Evolutionary conservation across 106 monocot species (phyloP), one percentile per base, ranked within the genome.

Genomic region (Iris macrosiphon): DNA sequence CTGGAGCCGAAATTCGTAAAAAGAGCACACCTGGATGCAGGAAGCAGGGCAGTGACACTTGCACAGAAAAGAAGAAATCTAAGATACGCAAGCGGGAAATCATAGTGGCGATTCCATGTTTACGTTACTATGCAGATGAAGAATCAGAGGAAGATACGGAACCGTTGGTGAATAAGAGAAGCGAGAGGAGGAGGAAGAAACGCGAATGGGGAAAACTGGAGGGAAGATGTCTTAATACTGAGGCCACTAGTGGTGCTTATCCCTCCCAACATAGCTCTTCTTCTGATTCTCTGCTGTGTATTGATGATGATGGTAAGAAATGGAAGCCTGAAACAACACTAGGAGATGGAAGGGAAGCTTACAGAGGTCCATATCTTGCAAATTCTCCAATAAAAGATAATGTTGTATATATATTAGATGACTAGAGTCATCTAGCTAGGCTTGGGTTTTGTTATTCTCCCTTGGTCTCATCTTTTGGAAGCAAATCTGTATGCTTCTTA

Each of bases 91-190:
- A 57, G 31, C 57, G 54, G 10, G 33, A 65, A 20, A 60, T 38
- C 47, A 54, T 30, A 0, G 63, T 79, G 25, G 31, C 43, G 4
- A 64, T 51, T 29, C 32, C 20, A 43, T 75, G 62, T 69, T 48
- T 75, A 52, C 50, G 57, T 17, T 71, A 45, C 37, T 84, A 65
- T 43, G 67, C 41, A 19, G 55, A 71, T 29, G 87, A 74, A 45
- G 70, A 64, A 18, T 69, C 44, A 11, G 65, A 65, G 21, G 69
- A 75, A 59, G 75, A 75, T 13, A 40, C 40, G 1, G 55, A 72
- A 45, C 82, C 82, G 11, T 49, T 82, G 53, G 31, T 79, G 20
- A 79, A 88, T 38, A 88, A 72, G 37, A 88, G 77, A 70, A 72
- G 71, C 5, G 66, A 71, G 35, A 74, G 73, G 28, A 81, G 76